These are phyloP conservation scores for Tulasnella sp. DNA, from an alignment of 768 basidiomycete genomes.

Conservation along the genomic window DNA sequence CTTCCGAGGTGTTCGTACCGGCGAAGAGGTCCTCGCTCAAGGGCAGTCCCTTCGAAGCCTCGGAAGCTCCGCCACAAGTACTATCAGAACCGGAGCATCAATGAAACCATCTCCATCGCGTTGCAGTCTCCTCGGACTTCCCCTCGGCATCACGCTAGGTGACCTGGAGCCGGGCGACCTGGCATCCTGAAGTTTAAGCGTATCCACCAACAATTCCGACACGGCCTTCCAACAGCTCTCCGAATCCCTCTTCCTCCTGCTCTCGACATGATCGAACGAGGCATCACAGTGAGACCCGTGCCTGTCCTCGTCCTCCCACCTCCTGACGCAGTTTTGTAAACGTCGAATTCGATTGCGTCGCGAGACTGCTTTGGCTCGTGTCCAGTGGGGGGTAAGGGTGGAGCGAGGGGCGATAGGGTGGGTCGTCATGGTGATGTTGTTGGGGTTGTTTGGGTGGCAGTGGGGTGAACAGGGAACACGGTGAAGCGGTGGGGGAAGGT, in stretches of 20 bases:
- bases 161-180: background rate
- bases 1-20: conserved; percentile 97
- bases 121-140: background rate
- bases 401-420: background rate
- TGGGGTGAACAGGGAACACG: background rate
- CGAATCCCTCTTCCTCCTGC: background rate
- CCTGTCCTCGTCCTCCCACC: background rate
- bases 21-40: conserved; percentile 99
- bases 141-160: background rate
- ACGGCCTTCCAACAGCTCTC: background rate
- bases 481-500: background rate
- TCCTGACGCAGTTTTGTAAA: background rate
- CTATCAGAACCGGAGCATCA: conserved; percentile 34
- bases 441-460: background rate
- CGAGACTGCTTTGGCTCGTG: background rate
- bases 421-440: background rate
- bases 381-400: background rate
- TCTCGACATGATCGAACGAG: background rate
- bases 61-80: conserved; percentile 94
- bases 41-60: conserved; percentile 96
- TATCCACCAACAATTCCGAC: background rate
- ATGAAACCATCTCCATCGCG: conserved; percentile 29
- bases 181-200: background rate
- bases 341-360: background rate
- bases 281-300: no score